Conservation (phyloP, 345 rosid genomes). For the Eucalyptus viminalis region DNA sequence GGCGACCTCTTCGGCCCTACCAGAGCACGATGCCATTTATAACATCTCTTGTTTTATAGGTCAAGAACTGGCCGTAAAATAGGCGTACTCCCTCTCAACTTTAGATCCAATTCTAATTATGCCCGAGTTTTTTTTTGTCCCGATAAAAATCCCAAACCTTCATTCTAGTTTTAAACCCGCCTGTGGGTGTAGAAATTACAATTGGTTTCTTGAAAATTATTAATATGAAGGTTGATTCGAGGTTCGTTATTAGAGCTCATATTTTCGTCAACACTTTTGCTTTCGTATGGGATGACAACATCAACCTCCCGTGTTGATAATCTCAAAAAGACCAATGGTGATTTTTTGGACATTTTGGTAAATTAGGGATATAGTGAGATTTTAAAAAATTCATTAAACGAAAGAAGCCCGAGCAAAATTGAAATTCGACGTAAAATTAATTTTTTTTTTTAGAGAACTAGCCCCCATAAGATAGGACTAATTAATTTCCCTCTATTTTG, state of each 20-base stretch:
- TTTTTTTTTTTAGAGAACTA: neutral
- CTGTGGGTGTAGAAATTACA: fast-evolving
- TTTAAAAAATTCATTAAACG: too few relatives aligned
- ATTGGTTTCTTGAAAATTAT: neutral
- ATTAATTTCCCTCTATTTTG: neutral
- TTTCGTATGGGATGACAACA: neutral
- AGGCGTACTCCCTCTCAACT: too few relatives aligned
- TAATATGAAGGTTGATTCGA: neutral
- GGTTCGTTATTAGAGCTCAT: neutral
- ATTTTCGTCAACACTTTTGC: neutral
- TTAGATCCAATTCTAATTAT: neutral
- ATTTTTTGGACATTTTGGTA: neutral
- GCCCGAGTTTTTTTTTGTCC: fast-evolving
- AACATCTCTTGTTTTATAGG: neutral
- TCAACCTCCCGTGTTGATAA: neutral
- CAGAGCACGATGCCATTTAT: neutral
- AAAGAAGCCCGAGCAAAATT: neutral
- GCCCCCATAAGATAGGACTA: neutral
- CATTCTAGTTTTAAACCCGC: neutral
- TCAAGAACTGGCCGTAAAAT: neutral
- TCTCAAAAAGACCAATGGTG: fast-evolving
- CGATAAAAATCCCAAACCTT: neutral
- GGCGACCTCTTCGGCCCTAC: neutral
- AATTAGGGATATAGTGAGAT: neutral
- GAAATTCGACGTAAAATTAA: neutral